A percentile compares a stretch with the other conserved stretches of the same genome.
These are phyloP conservation scores for Calonectria henricotiae DNA, from an alignment of 2,329 filamentous ascomycete genomes.

Conservation along the genomic window DNA sequence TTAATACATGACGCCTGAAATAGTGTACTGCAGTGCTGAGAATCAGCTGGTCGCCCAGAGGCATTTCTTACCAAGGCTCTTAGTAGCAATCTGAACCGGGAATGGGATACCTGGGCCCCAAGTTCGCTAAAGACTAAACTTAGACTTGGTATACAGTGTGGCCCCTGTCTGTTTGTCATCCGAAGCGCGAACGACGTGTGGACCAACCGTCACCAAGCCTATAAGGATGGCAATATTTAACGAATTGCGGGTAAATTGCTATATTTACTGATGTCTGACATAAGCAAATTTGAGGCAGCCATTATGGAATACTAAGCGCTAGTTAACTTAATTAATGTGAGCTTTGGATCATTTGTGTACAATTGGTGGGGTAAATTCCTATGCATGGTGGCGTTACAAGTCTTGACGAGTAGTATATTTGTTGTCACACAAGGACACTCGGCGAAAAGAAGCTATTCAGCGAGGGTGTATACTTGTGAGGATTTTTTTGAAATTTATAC, in stretches of 20 bases:
- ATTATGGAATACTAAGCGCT: background rate
- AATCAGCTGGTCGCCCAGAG: too few species aligned
- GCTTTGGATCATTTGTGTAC: slow-evolving; percentile 7
- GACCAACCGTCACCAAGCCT: background rate
- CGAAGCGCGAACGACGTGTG: background rate
- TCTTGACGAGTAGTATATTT: background rate
- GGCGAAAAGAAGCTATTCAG: background rate
- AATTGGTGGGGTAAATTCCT: background rate
- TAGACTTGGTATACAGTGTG: too few species aligned
- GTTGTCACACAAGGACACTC: background rate
- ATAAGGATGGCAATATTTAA: background rate
- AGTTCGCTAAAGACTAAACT: too few species aligned
- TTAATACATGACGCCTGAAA: too few species aligned
- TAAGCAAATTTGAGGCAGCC: background rate
- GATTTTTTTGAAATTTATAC: background rate
- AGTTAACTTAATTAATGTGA: background rate
- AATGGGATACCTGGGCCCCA: too few species aligned
- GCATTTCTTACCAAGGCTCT: too few species aligned
- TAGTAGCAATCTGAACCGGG: too few species aligned
- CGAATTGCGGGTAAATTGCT: background rate
- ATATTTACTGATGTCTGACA: background rate
- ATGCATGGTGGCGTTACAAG: background rate
- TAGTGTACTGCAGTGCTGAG: too few species aligned
- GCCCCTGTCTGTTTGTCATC: too few species aligned
- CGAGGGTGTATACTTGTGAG: too few species aligned